phyloP scores from a whole-genome alignment of 352 stramenopile species.

The Phytophthora litchii region DNA sequence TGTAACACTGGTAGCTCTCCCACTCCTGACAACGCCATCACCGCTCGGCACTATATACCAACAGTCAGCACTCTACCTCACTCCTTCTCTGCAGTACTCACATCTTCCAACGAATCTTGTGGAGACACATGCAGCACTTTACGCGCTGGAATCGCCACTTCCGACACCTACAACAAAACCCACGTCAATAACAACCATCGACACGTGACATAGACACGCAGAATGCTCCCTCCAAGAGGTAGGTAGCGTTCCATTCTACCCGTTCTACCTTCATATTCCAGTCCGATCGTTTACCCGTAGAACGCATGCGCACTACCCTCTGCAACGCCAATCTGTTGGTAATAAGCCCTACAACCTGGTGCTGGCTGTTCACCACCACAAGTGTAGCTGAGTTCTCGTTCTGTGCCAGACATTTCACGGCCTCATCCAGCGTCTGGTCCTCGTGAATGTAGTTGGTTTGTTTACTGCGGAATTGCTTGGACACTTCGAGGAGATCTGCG shows the following conservation, averaged over 20 bases:
- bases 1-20: constrained; percentile 73
- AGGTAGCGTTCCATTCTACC: not conserved
- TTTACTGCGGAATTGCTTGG: constrained; percentile 76
- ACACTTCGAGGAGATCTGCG: constrained; percentile 71
- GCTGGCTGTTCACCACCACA: constrained; percentile 69
- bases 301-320: constrained; percentile 63
- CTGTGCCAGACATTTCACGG: constrained; percentile 61
- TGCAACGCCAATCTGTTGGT: constrained; percentile 78
- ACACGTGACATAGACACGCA: constrained; percentile 9
- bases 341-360: constrained; percentile 79
- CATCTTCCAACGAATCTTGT: constrained; percentile 74
- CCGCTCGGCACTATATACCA: constrained; percentile 61
- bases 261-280: constrained; percentile 58
- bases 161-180: constrained; percentile 48
- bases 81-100: constrained; percentile 25
- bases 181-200: not conserved
- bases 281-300: constrained; percentile 38
- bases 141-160: constrained; percentile 68
- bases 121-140: constrained; percentile 83
- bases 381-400: constrained; percentile 83
- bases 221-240: not conserved
- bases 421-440: constrained; percentile 67
- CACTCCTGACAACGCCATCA: constrained; percentile 76
- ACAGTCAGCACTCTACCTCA: not conserved
- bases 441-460: constrained; percentile 77